A percentile compares a stretch with the other conserved stretches of the same genome.
phyloP scores from a whole-genome alignment of 257 asterid species.

The Anisodus acutangulus region DNA sequence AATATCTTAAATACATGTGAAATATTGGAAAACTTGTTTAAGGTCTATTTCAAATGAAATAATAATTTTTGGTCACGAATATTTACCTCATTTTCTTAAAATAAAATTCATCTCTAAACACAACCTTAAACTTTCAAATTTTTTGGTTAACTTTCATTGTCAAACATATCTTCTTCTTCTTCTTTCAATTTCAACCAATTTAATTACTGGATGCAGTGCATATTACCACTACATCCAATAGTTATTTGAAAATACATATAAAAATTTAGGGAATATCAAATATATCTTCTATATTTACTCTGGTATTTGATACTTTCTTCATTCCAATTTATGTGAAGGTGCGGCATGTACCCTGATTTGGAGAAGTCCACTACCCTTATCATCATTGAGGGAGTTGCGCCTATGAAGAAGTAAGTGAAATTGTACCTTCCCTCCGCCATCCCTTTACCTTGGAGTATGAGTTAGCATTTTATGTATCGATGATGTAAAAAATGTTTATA shows the following conservation, averaged over 20 bases:
- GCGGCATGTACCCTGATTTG: slow-evolving; percentile 38
- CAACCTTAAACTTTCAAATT: not conserved
- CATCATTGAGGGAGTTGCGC: slow-evolving; percentile 51
- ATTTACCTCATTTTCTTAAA: not conserved
- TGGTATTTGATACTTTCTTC: too few relatives aligned
- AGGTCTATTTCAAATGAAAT: not conserved
- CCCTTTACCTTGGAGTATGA: too few relatives aligned
- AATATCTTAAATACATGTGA: too few relatives aligned
- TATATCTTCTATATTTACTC: too few relatives aligned
- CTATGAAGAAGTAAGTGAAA: slow-evolving; percentile 41
- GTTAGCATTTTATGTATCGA: too few relatives aligned
- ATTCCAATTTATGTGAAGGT: slow-evolving; percentile 31
- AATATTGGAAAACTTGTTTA: not conserved
- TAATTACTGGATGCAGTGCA: too few relatives aligned
- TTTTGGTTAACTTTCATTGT: not conserved
- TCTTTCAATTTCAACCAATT: not conserved
- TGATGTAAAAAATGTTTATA: too few relatives aligned
- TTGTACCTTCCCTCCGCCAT: too few relatives aligned
- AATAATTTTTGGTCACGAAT: not conserved
- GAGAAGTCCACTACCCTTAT: slow-evolving; percentile 43
- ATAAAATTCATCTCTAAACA: not conserved
- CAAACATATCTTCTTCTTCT: not conserved
- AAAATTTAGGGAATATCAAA: too few relatives aligned
- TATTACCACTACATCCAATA: too few relatives aligned
- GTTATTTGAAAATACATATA: too few relatives aligned